Percentiles rank a stretch among this genome's conserved stretches.
These are phyloP conservation scores for Daldinia bambusicola DNA, from an alignment of 495 filamentous ascomycete genomes.

Conservation along the genomic window DNA sequence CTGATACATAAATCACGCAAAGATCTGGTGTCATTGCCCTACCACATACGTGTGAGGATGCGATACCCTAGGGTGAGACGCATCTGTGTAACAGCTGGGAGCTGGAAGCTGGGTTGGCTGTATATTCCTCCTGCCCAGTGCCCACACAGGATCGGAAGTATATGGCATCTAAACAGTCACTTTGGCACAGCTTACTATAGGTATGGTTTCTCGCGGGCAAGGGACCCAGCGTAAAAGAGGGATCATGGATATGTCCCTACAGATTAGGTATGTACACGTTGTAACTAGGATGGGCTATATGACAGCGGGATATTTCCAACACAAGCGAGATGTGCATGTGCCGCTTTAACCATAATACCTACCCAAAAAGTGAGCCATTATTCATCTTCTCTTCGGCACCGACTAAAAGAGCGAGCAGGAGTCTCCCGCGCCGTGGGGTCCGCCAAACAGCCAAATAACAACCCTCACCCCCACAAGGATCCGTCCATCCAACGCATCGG, in stretches of 20 bases:
- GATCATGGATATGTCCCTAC: neutral
- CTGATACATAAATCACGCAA: neutral
- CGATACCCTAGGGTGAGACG: neutral
- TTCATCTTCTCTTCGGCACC: neutral
- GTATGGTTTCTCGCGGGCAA: neutral
- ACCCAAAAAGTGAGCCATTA: neutral
- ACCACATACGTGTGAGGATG: neutral
- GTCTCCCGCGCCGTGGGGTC: neutral
- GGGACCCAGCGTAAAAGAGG: neutral
- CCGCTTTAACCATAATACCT: neutral
- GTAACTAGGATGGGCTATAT: neutral
- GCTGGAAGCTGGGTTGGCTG: neutral
- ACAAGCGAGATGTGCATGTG: neutral
- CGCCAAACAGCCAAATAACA: neutral
- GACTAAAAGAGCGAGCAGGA: neutral
- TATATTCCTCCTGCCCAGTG: neutral
- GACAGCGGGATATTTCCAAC: neutral
- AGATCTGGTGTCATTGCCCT: neutral
- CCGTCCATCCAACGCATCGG: neutral
- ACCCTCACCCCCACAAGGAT: neutral
- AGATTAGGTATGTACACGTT: neutral
- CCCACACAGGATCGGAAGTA: neutral
- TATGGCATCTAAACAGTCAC: neutral
- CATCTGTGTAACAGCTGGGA: neutral
- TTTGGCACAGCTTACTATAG: conserved; percentile 1